Base-by-base conservation (phyloP, 2,329 filamentous ascomycete species). In the Stylonectria norvegica region DNA sequence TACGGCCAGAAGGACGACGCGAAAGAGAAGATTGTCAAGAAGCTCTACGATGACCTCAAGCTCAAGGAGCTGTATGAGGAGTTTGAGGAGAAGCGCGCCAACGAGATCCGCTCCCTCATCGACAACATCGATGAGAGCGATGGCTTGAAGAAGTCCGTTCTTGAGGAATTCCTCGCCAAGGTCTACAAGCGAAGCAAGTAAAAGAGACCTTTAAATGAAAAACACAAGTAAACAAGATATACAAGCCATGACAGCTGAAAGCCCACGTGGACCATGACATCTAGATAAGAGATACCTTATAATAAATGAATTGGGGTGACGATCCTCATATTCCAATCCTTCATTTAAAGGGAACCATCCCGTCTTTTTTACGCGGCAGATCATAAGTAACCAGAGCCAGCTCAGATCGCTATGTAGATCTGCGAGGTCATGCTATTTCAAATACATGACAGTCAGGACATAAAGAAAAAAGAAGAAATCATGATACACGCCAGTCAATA, bases 121-220 rank as follows among this genome's bases (percentile, higher is more conserved):
- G 76, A 74, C 16, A 70, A 81, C 45, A 73, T 97, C 37, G 89
- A 98, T 60, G 90, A 96, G 76, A 83, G 76, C 47, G 79, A 86
- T 50, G 93, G 93, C 12, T 70, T 98, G 60, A 96, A 94, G 78
- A 93, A 88, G 78, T 78, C 76, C 44, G 79, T 97, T 28, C 95
- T 97, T 55, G 85, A 95, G 57, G 78, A 79, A 31, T 98, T 97
- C 76, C 73, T 98, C 51, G 75, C 76, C 67, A 98, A 98, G 79
- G 97, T 98, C 63, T 97, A 97, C 79, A 95, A 95, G 82, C 79
- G 93, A 62, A 93, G 81, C 78, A 97, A 95, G 72, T 97, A 86
- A 66, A 50, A 9, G 8, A n/a, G n/a, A n/a, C n/a, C n/a, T n/a
- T n/a, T n/a, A n/a, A n/a, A n/a, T n/a, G 6, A 31, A 16, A 34